Base-by-base conservation (phyloP, 768 basidiomycete genomes). In the Cubamyces sp. region DNA sequence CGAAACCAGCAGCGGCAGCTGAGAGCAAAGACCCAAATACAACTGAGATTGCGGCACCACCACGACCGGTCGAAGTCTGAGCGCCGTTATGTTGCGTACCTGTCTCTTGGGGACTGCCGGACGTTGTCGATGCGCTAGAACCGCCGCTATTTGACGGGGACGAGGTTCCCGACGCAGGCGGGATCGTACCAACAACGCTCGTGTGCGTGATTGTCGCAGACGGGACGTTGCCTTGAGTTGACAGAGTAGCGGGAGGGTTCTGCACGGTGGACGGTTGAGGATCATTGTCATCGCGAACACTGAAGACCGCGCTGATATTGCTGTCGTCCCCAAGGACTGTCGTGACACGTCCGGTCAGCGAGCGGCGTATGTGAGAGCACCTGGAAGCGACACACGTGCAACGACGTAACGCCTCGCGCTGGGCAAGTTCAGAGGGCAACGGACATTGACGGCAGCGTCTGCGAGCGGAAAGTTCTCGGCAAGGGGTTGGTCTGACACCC, bases 101-200 rank as follows among this genome's bases (percentile, higher is more conserved):
- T 11, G 45, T 46, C 12, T 19, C 19, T 25, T 46, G 45, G 9
- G 45, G 19, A 23, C 19, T 23, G 45, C 19, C 23, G n/a, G 45
- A 46, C 19, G 28, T 51, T 11, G 30, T 18, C 30, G 49, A 16
- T 3, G 30, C 30, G 14, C 28, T 12, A 18, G 49, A 16, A 15
- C 16, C n/a, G 15, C 16, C 26, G 18, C 15, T 34, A 11, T 8
- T 21, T 14, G 45, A 19, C 45, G 21, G 23, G 45, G 19, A 14
- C 8, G 34, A 34, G 34, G 51, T 40, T 23, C 39, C 26, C 28
- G 54, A 26, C 3, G 18, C 43, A 12, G 54, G 28, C 5, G 54
- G 43, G 37, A 55, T 55, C 15, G 54, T 55, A 14, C 54, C 54
- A 18, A 55, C 30, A 9, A 55, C 54, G 28, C 54, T 55, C 18